Evolutionary conservation across 2,329 filamentous ascomycete species (phyloP).

Genomic region (Macrophomina pseudophaseolina): DNA sequence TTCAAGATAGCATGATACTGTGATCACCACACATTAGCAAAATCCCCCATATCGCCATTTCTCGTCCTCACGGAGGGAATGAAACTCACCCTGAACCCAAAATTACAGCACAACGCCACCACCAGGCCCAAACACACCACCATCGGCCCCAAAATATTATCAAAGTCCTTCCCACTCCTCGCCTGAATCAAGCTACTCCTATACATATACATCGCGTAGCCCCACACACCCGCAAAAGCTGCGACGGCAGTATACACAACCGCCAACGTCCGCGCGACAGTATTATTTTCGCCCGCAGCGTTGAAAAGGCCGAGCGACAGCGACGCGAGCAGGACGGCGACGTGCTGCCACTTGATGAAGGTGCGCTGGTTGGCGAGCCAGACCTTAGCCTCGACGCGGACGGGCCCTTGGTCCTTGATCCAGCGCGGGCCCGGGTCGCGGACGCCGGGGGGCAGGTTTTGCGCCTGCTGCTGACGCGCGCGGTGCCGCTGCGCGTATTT

Average conservation of each 20-base stretch:
- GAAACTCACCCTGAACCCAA: conserved; percentile 69
- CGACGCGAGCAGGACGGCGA: conserved; percentile 83
- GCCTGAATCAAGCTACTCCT: conserved; percentile 79
- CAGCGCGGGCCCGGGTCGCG: conserved; percentile 75
- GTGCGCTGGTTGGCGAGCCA: conserved; percentile 99
- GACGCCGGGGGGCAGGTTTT: conserved; percentile 82
- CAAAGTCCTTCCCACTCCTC: conserved; percentile 90
- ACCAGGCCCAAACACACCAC: conserved; percentile 81
- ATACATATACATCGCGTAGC: conserved; percentile 79
- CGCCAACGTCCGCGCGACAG: conserved; percentile 78
- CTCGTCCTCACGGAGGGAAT: neutral
- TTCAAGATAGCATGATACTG: conserved; percentile 17
- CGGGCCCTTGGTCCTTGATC: conserved; percentile 92
- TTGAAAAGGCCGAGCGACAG: conserved; percentile 87
- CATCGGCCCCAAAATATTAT: conserved; percentile 83
- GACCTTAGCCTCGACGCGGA: conserved; percentile 95
- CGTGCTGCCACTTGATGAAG: conserved; percentile 98
- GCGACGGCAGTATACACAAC: conserved; percentile 82
- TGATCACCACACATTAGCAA: neutral
- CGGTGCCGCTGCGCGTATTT: conserved; percentile 65
- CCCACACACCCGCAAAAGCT: conserved; percentile 83
- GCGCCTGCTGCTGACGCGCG: conserved; percentile 45
- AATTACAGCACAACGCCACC: conserved; percentile 81
- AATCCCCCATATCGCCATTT: neutral
- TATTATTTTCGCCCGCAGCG: conserved; percentile 75